Evolutionary conservation across 2,329 filamentous ascomycete species (phyloP), one percentile per base, ranked within the genome.

Genomic region (Aureobasidium subglaciale): DNA sequence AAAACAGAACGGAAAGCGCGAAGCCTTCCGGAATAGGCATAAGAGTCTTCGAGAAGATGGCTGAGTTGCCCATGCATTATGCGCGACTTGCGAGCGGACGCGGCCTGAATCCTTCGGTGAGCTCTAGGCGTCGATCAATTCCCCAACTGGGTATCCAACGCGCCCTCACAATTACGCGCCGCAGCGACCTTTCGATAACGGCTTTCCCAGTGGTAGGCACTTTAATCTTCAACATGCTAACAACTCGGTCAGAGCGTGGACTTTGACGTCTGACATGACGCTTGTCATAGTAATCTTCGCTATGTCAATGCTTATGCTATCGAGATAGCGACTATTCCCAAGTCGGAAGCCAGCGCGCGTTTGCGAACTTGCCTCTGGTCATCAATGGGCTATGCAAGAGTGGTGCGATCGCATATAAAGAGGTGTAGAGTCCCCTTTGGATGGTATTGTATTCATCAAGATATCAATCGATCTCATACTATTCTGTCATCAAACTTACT

Each of bases 71-170:
- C n/a, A n/a, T n/a, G n/a, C n/a, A n/a, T 38, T 15, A 25, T 50
- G 27, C n/a, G n/a, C n/a, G n/a, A n/a, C 29, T 24, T 41, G 15
- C 27, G 34, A 11, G 27, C 4, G n/a, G n/a, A n/a, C n/a, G 16
- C 7, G 37, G 22, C 22, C 34, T 25, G 29, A 43, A 54, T 54
- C 50, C 50, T 54, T 54, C 50, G 50, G 38, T 4, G 18, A 32
- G 18, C 16, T 8, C 2, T 10, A 11, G 6, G 20, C 22, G 25
- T 20, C 18, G 15, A n/a, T n/a, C 49, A 27, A 37, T 32, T 27
- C 18, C 50, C 50, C 10, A 2, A 20, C 35, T 27, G 3, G 20
- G 50, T 18, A 35, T 30, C 5, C 50, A 43, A n/a, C 50, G 38
- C 50, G 50, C 37, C 8, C 20, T 11, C 16, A 2, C 42, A 2